Percentiles rank a stretch among this genome's conserved stretches.
Conservation (phyloP, 352 stramenopile species). For the Chrysophaeum taylorii region DNA sequence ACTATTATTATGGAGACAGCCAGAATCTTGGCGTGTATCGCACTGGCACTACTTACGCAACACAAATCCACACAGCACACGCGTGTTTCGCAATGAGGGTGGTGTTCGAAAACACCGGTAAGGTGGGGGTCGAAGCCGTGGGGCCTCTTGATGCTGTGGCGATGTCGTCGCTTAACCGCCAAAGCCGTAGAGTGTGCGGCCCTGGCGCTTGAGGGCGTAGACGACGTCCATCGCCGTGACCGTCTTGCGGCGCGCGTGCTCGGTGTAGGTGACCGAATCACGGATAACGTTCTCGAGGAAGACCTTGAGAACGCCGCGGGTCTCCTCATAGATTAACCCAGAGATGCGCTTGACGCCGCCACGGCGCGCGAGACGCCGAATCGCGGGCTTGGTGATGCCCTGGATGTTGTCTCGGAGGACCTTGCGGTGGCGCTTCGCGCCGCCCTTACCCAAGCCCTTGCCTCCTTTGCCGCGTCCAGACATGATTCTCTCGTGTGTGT, state of each 20-base stretch:
- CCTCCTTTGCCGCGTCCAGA: constrained; percentile 76
- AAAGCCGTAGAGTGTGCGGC: constrained; percentile 86
- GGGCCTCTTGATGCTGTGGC: too few species aligned
- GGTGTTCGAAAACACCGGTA: too few species aligned
- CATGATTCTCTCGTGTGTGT: too few species aligned
- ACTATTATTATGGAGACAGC: too few species aligned
- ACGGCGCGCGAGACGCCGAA: constrained; percentile 93
- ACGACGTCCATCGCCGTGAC: constrained; percentile 96
- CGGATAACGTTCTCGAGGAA: constrained; percentile 97
- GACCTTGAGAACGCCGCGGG: constrained; percentile 90
- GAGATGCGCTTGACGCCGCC: constrained; percentile 94
- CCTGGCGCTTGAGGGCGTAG: constrained; percentile 92
- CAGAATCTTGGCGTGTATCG: too few species aligned
- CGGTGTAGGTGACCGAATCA: constrained; percentile 87
- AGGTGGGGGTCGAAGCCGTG: too few species aligned
- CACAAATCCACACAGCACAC: too few species aligned
- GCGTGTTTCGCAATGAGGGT: too few species aligned
- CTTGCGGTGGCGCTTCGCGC: constrained; percentile 90
- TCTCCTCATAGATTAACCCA: constrained; percentile 96
- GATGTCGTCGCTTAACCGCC: constrained; percentile 37
- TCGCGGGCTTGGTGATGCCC: constrained; percentile 88
- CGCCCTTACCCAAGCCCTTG: constrained; percentile 87
- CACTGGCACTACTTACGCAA: too few species aligned
- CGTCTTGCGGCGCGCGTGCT: constrained; percentile 87
- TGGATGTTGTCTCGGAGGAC: constrained; percentile 93